Evolutionary conservation across 2,329 filamentous ascomycete genomes (phyloP).

Genomic region (Fusarium continuum): DNA sequence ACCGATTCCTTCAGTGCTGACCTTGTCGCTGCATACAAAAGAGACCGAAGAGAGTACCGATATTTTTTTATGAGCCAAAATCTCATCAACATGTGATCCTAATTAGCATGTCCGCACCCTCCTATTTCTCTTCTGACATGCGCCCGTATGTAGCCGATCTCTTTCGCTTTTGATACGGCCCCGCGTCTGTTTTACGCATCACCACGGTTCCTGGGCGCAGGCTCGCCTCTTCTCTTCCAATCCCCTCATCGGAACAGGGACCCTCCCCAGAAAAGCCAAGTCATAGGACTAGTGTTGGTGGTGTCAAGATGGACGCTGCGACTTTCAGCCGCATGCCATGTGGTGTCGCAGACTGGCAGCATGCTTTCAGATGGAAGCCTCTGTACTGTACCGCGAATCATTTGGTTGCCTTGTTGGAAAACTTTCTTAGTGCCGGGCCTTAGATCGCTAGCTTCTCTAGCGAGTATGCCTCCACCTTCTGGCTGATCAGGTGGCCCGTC

Average conservation of each 20-base stretch:
- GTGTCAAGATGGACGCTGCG: not conserved
- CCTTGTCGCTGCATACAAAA: constrained; percentile 21
- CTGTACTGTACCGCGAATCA: constrained; percentile 23
- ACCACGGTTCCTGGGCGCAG: constrained; percentile 25
- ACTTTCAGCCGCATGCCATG: constrained; percentile 38
- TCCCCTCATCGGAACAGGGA: constrained; percentile 6
- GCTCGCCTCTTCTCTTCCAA: constrained; percentile 32
- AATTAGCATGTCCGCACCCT: constrained; percentile 26
- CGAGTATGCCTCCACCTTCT: constrained; percentile 83
- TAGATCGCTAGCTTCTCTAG: constrained; percentile 79
- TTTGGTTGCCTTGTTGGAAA: constrained; percentile 22
- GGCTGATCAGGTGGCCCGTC: constrained; percentile 79
- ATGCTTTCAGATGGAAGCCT: constrained; percentile 12
- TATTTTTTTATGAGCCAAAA: constrained; percentile 23
- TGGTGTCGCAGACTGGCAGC: constrained; percentile 19
- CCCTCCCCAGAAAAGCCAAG: constrained; percentile 11
- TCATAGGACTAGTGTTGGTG: constrained; percentile 11
- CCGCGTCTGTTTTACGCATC: constrained; percentile 16
- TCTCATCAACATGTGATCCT: constrained; percentile 29
- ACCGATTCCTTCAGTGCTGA: constrained; percentile 14
- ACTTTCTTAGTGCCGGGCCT: constrained; percentile 27
- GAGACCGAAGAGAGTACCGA: constrained; percentile 8
- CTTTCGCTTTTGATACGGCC: constrained; percentile 25
- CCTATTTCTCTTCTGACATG: constrained; percentile 10
- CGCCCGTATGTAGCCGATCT: constrained; percentile 40